Percentiles rank a stretch among this genome's conserved stretches.
Conservation (phyloP, 768 basidiomycete species). For the Lactarius sp. region DNA sequence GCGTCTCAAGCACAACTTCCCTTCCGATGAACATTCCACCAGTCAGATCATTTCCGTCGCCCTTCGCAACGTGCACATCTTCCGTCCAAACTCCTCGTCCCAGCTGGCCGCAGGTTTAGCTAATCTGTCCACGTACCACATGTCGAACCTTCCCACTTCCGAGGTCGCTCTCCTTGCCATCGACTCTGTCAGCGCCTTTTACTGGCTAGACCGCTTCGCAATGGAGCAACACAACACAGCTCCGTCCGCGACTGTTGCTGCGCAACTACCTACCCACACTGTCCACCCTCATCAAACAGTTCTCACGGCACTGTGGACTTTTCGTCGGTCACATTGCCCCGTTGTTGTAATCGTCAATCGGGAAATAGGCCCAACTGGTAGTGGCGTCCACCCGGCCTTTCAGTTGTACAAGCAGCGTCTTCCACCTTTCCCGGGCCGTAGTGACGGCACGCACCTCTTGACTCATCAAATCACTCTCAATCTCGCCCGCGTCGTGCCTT, state of each 20-base stretch:
- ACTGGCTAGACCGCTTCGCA: slow-evolving; percentile 71
- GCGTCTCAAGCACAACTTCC: slow-evolving; percentile 39
- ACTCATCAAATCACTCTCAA: slow-evolving; percentile 24
- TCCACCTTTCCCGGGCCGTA: slow-evolving; percentile 26
- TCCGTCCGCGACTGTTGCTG: slow-evolving; percentile 19
- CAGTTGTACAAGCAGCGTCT: slow-evolving; percentile 51
- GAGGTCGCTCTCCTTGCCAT: slow-evolving; percentile 65
- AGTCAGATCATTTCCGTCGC: slow-evolving; percentile 35
- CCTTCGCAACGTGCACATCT: slow-evolving; percentile 59
- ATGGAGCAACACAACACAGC: slow-evolving; percentile 46
- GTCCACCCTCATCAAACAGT: slow-evolving; percentile 43
- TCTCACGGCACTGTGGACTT: slow-evolving; percentile 41
- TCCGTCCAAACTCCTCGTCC: slow-evolving; percentile 58
- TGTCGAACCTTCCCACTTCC: slow-evolving; percentile 41
- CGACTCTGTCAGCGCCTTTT: slow-evolving; percentile 72
- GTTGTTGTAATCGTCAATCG: slow-evolving; percentile 58
- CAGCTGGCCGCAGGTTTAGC: slow-evolving; percentile 67
- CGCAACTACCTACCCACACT: slow-evolving; percentile 21
- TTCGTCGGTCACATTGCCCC: slow-evolving; percentile 47
- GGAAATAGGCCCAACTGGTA: slow-evolving; percentile 39
- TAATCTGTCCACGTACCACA: slow-evolving; percentile 52
- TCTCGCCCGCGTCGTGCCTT: neutral
- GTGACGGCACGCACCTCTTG: neutral
- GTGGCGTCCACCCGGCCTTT: slow-evolving; percentile 23
- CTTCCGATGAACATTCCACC: slow-evolving; percentile 7